Percentiles rank a stretch among this genome's conserved stretches.
These are phyloP conservation scores for Lactifluus rugatus DNA, from an alignment of 768 basidiomycete genomes.

Conservation along the genomic window DNA sequence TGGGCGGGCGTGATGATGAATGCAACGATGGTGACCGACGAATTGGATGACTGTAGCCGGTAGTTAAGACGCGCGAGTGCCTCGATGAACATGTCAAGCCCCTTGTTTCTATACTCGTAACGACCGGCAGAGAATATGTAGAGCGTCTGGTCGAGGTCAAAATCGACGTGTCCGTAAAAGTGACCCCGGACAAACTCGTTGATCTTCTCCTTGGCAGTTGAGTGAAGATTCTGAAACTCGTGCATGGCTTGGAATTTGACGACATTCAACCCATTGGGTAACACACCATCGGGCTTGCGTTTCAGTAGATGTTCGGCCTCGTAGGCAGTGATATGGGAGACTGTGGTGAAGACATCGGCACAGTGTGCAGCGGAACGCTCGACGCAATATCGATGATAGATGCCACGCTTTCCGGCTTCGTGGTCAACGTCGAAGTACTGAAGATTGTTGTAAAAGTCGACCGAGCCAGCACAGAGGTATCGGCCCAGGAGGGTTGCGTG, in stretches of 20 bases:
- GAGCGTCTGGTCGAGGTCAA: constrained; percentile 86
- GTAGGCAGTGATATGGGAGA: constrained; percentile 97
- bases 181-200: constrained; percentile 97
- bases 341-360: constrained; percentile 96
- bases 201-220: constrained; percentile 91
- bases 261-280: constrained; percentile 96
- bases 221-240: constrained; percentile 96
- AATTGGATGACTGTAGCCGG: constrained; percentile 50
- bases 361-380: constrained; percentile 92
- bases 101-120: constrained; percentile 99
- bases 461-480: constrained; percentile 95
- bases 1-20: constrained; percentile 99
- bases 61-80: constrained; percentile 78
- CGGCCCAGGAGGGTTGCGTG: constrained; percentile 97
- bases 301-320: constrained; percentile 95
- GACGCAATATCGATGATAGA: constrained; percentile 97
- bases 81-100: constrained; percentile 99
- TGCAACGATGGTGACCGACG: constrained; percentile 82
- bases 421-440: constrained; percentile 99
- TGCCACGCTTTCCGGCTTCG: constrained; percentile 97
- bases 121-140: constrained; percentile 99
- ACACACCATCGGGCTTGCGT: constrained; percentile 92
- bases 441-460: constrained; percentile 99
- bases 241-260: constrained; percentile 99
- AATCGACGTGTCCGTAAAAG: constrained; percentile 96